phyloP scores from a whole-genome alignment of 495 filamentous ascomycete species.

The Bathelium albidoporum region DNA sequence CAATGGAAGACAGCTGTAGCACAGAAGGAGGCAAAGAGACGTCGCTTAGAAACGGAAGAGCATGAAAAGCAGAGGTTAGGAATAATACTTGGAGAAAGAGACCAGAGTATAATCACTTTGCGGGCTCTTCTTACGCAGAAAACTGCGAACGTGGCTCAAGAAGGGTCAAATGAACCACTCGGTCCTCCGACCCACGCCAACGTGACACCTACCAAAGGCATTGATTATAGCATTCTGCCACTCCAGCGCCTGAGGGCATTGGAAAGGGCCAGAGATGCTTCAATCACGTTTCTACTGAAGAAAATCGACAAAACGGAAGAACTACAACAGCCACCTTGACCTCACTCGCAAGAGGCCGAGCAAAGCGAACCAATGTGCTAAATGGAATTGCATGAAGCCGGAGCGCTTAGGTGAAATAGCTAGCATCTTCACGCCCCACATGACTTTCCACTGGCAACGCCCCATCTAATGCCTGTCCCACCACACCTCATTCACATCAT shows the following conservation, averaged over 20 bases:
- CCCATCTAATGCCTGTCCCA: no score
- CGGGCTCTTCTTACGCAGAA: conserved; percentile 32
- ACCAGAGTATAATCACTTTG: conserved; percentile 32
- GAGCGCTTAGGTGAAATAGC: no score
- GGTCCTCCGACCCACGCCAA: background rate
- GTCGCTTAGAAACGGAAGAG: conserved; percentile 25
- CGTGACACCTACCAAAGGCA: conserved; percentile 13
- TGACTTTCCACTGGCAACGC: no score
- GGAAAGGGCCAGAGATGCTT: conserved; percentile 37
- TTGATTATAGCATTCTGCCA: conserved; percentile 29
- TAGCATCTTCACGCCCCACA: no score
- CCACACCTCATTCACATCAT: no score
- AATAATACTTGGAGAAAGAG: conserved; percentile 26
- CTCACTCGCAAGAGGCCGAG: no score
- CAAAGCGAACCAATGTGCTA: no score
- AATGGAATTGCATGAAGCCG: no score
- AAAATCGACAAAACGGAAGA: conserved; percentile 35
- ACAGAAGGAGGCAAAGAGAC: conserved; percentile 22
- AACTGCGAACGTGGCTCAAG: background rate
- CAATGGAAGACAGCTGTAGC: conserved; percentile 20
- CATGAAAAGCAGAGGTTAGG: conserved; percentile 21
- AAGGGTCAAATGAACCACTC: background rate
- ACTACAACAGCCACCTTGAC: background rate
- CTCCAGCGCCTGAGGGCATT: conserved; percentile 26
- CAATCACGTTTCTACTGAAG: conserved; percentile 33